Base-by-base conservation (phyloP, 495 filamentous ascomycete genomes). In the Arthonia radiata region DNA sequence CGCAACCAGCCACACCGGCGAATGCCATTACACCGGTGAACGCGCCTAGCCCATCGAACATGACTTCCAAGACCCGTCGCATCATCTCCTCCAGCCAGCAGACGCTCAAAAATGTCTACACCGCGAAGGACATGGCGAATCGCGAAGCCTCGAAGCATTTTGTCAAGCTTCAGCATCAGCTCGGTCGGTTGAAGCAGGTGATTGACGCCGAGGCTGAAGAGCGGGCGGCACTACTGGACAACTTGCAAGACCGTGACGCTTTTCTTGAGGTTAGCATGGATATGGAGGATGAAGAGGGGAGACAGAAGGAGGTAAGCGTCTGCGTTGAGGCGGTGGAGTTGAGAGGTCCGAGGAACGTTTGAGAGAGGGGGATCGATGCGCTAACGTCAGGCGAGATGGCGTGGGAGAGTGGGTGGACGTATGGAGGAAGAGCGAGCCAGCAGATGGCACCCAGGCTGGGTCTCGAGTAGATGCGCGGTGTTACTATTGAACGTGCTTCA, bases 381-480 rank as follows among this genome's bases (percentile, higher is more conserved):
- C n/a, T n/a, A n/a, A n/a, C n/a, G n/a, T n/a, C n/a, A n/a, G n/a
- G n/a, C n/a, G n/a, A n/a, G n/a, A n/a, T n/a, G n/a, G n/a, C n/a
- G n/a, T n/a, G n/a, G n/a, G n/a, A n/a, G n/a, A n/a, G n/a, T n/a
- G n/a, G n/a, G n/a, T n/a, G n/a, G n/a, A n/a, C n/a, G n/a, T n/a
- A n/a, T n/a, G n/a, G n/a, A n/a, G n/a, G n/a, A n/a, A n/a, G n/a
- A n/a, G n/a, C n/a, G n/a, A n/a, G n/a, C n/a, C n/a, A n/a, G n/a
- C n/a, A n/a, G n/a, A n/a, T n/a, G n/a, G n/a, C 27, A 12, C 18
- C 22, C 10, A 19, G 36, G 18, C 37, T 18, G 27, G 23, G 8
- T 32, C 31, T 25, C 25, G 36, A 15, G 29, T 17, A 29, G 10
- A 1, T 36, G 1, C 31, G 33, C 17, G 28, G 24, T 18, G 29